phyloP scores from a whole-genome alignment of 2,329 filamentous ascomycete genomes.

The Knufia fluminis region DNA sequence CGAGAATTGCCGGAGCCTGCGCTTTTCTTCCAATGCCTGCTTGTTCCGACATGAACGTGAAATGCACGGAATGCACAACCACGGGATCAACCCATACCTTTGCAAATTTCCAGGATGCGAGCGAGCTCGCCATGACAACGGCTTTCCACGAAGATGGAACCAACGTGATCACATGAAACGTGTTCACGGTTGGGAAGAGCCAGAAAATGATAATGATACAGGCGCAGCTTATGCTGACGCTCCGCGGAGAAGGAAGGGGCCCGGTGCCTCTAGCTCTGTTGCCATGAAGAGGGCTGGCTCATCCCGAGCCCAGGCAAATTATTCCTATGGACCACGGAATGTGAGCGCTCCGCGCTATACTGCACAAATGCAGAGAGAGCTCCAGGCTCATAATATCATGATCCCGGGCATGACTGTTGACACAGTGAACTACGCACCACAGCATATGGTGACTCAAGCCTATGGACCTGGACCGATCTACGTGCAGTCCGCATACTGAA shows the following conservation, averaged over 20 bases:
- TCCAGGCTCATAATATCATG: constrained; percentile 14
- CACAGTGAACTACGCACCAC: constrained; percentile 12
- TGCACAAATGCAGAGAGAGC: constrained; percentile 1
- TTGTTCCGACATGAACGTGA: constrained; percentile 90
- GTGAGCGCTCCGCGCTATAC: constrained; percentile 5
- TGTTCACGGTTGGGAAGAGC: constrained; percentile 57
- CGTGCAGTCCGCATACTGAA: constrained; percentile 8
- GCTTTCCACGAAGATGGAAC: constrained; percentile 93
- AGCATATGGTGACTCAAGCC: constrained; percentile 6
- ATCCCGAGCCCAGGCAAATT: constrained; percentile 11
- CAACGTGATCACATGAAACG: constrained; percentile 94
- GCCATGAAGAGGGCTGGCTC: constrained; percentile 23
- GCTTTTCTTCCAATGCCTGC: constrained; percentile 92
- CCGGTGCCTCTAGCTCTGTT: constrained; percentile 14
- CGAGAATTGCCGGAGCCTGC: constrained; percentile 68
- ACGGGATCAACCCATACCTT: constrained; percentile 83
- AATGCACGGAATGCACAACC: constrained; percentile 89
- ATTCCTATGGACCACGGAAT: not conserved
- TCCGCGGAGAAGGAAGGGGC: constrained; percentile 19
- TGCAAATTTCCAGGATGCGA: constrained; percentile 85
- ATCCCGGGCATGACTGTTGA: constrained; percentile 13
- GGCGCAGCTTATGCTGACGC: constrained; percentile 12
- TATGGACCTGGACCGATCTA: constrained; percentile 4
- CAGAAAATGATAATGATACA: constrained; percentile 17
- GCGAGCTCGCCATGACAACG: constrained; percentile 68